Conservation (phyloP, 2,329 filamentous ascomycete species). For the Aspergillus piperis region DNA sequence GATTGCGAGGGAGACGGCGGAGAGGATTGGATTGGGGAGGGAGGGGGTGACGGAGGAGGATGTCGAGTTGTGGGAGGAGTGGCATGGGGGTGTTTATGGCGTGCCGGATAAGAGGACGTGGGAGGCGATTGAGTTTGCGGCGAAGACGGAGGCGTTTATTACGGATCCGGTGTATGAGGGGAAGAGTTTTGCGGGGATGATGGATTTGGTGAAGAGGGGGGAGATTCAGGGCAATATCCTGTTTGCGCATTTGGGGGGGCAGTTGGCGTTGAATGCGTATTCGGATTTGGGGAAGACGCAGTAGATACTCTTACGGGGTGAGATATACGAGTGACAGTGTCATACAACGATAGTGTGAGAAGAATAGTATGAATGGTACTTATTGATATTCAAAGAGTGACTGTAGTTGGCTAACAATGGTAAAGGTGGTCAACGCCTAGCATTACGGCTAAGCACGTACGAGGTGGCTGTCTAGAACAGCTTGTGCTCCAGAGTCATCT, state of each 20-base stretch:
- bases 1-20: conserved; percentile 65
- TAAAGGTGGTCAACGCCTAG: background rate
- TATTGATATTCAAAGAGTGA: conserved; percentile 26
- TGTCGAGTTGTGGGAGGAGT: conserved; percentile 64
- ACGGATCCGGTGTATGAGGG: conserved; percentile 77
- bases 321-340: too few species aligned
- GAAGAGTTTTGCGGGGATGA: conserved; percentile 72
- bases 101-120: conserved; percentile 66
- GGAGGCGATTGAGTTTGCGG: conserved; percentile 68
- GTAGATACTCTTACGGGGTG: background rate
- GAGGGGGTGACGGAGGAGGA: conserved; percentile 64
- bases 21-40: conserved; percentile 62
- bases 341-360: too few species aligned
- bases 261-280: conserved; percentile 70
- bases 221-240: conserved; percentile 67
- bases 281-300: conserved; percentile 31
- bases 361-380: too few species aligned
- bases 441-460: background rate
- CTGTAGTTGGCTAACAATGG: conserved; percentile 27
- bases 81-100: conserved; percentile 69
- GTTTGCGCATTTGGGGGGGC: conserved; percentile 71
- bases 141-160: conserved; percentile 69
- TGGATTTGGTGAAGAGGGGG: conserved; percentile 65
- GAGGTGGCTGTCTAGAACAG: conserved; percentile 63
- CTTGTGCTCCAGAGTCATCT: conserved; percentile 99